Evolutionary conservation across 2,329 filamentous ascomycete species (phyloP), one percentile per base, ranked within the genome.

Genomic region (Phaeosphaeriaceae sp.): DNA sequence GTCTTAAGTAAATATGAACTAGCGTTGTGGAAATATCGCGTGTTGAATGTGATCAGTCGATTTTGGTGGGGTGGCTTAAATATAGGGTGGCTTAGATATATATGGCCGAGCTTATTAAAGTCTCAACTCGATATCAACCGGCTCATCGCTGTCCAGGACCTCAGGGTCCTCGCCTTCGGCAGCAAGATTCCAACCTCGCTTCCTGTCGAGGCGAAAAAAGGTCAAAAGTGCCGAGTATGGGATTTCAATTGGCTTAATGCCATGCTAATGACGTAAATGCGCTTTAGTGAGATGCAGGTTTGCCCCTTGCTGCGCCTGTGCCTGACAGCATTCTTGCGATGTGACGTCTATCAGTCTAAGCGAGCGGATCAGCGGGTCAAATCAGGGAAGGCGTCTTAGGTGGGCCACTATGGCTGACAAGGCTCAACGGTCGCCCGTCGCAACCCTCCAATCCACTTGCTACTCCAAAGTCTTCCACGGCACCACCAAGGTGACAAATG

Each of bases 211-310:
- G 33, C 33, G 36, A 37, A 44, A 21, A n/a, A 18, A 44, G 36
- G 42, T 33, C 42, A 20, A 20, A 44, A 18, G 5, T 43, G 17
- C 11, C 8, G 18, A 43, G 28, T 9, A 23, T 26, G 32, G 29
- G 21, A 36, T 20, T 29, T 18, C 16, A 21, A 44, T 36, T 44
- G 42, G 33, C 13, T 29, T 12, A 13, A 18, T 13, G 2, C 3
- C 9, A 40, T 20, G 21, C 20, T 36, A 34, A 46, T 46, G 36
- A 46, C 40, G 44, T 41, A 46, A 35, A 46, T 46, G 23, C 23
- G 23, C 5, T 26, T 26, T 8, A 26, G 23, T 26, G 23, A 26
- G 34, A 38, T 21, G 30, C 36, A 26, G 29, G 34, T 26, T 26
- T 26, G 3, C 23, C 23, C 23, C 23, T 26, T 26, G 23, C 11